phyloP scores from a whole-genome alignment of 2,329 filamentous ascomycete genomes.

The Penicillium sp. region DNA sequence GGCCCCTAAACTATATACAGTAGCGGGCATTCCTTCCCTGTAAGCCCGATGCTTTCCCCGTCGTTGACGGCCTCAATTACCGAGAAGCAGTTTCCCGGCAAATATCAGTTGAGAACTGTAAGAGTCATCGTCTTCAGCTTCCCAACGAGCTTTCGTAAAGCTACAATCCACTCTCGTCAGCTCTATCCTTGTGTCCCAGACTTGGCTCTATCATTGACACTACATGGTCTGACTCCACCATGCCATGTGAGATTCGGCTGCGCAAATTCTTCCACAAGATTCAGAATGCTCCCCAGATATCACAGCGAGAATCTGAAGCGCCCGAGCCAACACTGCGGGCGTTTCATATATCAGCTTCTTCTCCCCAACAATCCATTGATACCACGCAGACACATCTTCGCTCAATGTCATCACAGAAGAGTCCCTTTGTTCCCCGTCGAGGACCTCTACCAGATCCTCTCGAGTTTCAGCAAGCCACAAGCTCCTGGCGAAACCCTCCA shows the following conservation, averaged over 20 bases:
- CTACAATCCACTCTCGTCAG: conserved; percentile 3
- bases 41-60: not conserved
- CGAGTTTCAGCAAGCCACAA: not conserved
- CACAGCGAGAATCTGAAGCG: not conserved
- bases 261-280: conserved; percentile 10
- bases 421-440: not conserved
- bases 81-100: too few relatives aligned
- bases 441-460: not conserved
- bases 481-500: not conserved
- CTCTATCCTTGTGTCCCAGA: conserved; percentile 1
- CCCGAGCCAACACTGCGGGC: not conserved
- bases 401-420: not conserved
- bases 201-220: not conserved
- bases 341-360: not conserved
- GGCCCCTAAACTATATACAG: not conserved
- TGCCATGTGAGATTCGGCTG: conserved; percentile 5
- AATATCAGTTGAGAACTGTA: not conserved
- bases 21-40: not conserved
- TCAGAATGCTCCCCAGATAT: not conserved
- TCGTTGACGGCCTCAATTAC: not conserved
- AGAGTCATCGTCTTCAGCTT: not conserved
- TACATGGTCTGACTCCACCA: not conserved
- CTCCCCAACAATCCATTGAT: not conserved
- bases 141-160: conserved; percentile 12
- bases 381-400: not conserved